Evolutionary conservation across 129 eudicot species (phyloP).

Genomic region (Sambucus nigra): DNA sequence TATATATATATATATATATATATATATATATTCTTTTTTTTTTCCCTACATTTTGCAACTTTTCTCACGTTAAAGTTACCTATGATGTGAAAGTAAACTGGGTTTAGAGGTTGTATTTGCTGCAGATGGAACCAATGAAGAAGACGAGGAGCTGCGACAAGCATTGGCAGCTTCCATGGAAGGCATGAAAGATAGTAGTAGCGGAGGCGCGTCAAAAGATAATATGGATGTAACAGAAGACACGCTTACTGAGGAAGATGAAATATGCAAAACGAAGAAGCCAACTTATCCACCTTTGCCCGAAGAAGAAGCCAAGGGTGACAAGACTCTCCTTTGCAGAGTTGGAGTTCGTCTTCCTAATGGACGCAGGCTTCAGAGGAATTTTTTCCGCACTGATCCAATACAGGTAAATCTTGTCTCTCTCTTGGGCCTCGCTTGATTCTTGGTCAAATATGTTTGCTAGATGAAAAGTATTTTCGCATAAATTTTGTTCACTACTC

Average conservation of each 20-base stretch:
- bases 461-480: too few relatives aligned
- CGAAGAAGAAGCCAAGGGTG: slow-evolving; percentile 83
- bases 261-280: slow-evolving; percentile 23
- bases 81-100: too few relatives aligned
- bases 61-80: too few relatives aligned
- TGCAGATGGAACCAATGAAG: slow-evolving; percentile 47
- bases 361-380: slow-evolving; percentile 91
- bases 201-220: slow-evolving; percentile 28
- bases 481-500: too few relatives aligned
- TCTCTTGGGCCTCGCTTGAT: too few relatives aligned
- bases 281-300: slow-evolving; percentile 70
- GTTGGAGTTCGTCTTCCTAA: slow-evolving; percentile 90
- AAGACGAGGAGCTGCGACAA: slow-evolving; percentile 50
- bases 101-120: slow-evolving; percentile 22
- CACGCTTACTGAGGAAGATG: slow-evolving; percentile 25
- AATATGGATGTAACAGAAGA: slow-evolving; percentile 12
- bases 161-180: slow-evolving; percentile 76
- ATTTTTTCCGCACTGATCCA: slow-evolving; percentile 63
- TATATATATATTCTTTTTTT: too few relatives aligned
- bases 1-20: too few relatives aligned
- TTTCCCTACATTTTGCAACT: background rate
- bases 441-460: too few relatives aligned
- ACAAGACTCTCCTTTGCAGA: slow-evolving; percentile 62
- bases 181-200: slow-evolving; percentile 17
- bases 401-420: slow-evolving; percentile 37